Evolutionary conservation across 345 rosid species (phyloP).

Genomic region (Alliaria petiolata): DNA sequence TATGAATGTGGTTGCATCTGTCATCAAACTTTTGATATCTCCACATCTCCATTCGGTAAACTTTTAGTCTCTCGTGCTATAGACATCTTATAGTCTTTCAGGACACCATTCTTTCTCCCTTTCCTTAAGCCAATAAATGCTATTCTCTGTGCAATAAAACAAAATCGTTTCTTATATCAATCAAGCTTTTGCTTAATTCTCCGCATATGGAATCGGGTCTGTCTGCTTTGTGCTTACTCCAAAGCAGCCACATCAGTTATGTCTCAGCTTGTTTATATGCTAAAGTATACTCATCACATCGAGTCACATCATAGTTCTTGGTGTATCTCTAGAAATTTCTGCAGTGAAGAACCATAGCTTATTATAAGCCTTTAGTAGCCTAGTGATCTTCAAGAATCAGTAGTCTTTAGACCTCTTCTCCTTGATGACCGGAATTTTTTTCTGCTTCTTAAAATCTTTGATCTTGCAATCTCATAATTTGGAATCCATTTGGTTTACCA

Average conservation of each 20-base stretch:
- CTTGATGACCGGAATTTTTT: background rate
- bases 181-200: constrained; percentile 9
- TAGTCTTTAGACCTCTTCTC: constrained; percentile 1
- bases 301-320: background rate
- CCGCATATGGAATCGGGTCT: too few relatives aligned
- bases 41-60: constrained; percentile 34
- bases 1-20: constrained; percentile 27
- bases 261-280: constrained; percentile 9
- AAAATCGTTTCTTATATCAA: constrained; percentile 15
- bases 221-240: constrained; percentile 33
- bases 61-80: too few relatives aligned
- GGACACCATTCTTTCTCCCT: constrained; percentile 49
- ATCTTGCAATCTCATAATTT: background rate
- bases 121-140: constrained; percentile 22
- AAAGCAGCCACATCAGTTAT: constrained; percentile 10
- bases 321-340: constrained; percentile 1
- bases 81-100: constrained; percentile 41
- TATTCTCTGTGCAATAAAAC: constrained; percentile 23
- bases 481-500: background rate
- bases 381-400: background rate
- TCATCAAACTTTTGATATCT: constrained; percentile 17
- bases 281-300: background rate
- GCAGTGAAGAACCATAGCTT: background rate
- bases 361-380: background rate
- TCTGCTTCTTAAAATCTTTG: background rate